Evolutionary conservation across 805 yeast genomes (phyloP).

Genomic region (Phaffomyces antillensis): DNA sequence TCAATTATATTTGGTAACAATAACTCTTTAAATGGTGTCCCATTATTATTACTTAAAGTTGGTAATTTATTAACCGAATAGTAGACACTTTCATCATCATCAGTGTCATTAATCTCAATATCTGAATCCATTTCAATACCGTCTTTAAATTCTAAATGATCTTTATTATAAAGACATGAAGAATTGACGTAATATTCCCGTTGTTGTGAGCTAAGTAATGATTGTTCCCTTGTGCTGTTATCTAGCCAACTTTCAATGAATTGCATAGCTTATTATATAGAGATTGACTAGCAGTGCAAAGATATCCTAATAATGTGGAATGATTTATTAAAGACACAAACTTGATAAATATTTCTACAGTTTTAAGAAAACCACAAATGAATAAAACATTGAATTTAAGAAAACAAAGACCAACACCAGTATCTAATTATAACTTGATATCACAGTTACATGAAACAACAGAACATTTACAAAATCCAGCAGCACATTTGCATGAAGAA

Average conservation of each 20-base stretch:
- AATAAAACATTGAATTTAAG: background rate
- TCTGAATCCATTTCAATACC: background rate
- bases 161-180: background rate
- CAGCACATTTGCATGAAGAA: slow-evolving; percentile 22
- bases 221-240: slow-evolving; percentile 1
- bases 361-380: background rate
- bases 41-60: no score
- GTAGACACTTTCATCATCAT: background rate
- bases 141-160: background rate
- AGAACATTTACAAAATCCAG: slow-evolving; percentile 20
- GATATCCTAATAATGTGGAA: background rate
- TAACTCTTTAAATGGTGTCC: background rate
- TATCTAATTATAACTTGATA: slow-evolving; percentile 14
- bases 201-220: slow-evolving; percentile 2
- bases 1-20: slow-evolving; percentile 1
- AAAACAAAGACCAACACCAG: background rate
- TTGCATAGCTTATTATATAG: background rate
- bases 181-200: slow-evolving; percentile 1
- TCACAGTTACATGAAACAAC: slow-evolving; percentile 19
- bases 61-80: background rate
- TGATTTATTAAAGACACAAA: background rate
- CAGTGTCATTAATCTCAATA: background rate
- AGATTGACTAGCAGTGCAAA: background rate
- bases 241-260: slow-evolving; percentile 11
- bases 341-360: background rate